Conservation (phyloP, 2,329 filamentous ascomycete genomes). For the Cercospora canescens region DNA sequence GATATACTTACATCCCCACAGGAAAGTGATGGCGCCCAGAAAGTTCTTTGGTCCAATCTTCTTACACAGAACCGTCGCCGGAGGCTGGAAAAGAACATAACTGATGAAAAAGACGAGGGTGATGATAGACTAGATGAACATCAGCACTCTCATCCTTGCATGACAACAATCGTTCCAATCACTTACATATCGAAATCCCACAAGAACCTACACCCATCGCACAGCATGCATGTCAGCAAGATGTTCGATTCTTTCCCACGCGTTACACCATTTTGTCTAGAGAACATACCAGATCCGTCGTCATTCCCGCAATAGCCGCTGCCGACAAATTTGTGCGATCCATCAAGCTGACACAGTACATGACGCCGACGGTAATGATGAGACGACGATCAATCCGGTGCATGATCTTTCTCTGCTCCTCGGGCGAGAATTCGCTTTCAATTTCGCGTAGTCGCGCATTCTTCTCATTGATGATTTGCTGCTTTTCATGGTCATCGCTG, state of each 20-base stretch:
- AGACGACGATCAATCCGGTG: constrained; percentile 62
- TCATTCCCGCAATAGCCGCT: constrained; percentile 68
- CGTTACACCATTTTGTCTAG: neutral
- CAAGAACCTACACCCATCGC: neutral
- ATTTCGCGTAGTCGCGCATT: constrained; percentile 6
- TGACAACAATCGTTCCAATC: neutral
- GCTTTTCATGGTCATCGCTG: constrained; percentile 3
- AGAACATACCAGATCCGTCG: constrained; percentile 31
- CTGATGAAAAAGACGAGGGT: constrained; percentile 72
- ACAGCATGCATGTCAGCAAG: neutral
- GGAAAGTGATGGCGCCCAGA: constrained; percentile 37
- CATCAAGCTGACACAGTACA: constrained; percentile 26
- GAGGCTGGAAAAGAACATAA: constrained; percentile 69
- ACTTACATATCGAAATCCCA: neutral
- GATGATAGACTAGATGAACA: constrained; percentile 55
- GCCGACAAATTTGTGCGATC: constrained; percentile 76
- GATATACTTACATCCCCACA: constrained; percentile 52
- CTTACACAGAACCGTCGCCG: constrained; percentile 66
- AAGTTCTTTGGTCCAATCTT: constrained; percentile 53
- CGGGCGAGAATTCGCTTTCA: constrained; percentile 24
- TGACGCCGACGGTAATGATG: constrained; percentile 43
- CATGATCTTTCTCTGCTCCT: constrained; percentile 54
- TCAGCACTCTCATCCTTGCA: constrained; percentile 20
- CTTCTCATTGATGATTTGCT: constrained; percentile 1
- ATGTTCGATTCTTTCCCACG: neutral